phyloP scores from a whole-genome alignment of 2,329 filamentous ascomycete genomes.

The Colletotrichum sp. region DNA sequence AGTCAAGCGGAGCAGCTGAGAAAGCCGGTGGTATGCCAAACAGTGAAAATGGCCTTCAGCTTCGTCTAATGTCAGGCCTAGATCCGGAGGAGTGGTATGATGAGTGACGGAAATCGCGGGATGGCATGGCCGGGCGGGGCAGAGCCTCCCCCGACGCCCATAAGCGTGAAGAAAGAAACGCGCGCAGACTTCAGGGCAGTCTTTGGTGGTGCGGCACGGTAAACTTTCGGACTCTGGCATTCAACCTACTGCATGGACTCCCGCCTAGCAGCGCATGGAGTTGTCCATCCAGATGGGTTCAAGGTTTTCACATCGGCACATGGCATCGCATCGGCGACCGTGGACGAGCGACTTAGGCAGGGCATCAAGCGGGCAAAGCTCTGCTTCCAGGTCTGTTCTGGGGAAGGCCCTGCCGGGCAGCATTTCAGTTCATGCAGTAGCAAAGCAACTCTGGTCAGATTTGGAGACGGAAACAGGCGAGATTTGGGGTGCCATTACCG shows the following conservation, averaged over 20 bases:
- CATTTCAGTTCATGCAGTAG: background rate
- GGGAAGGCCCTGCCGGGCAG: background rate
- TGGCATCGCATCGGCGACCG: background rate
- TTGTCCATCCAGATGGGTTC: background rate
- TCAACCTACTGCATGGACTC: background rate
- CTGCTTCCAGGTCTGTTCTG: background rate
- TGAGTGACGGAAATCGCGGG: background rate
- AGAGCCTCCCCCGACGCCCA: background rate
- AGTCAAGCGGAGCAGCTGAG: background rate
- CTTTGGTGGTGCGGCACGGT: background rate
- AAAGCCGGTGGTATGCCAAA: background rate
- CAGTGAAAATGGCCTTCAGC: background rate
- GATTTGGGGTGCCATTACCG: background rate
- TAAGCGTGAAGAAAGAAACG: background rate
- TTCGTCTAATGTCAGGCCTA: conserved; percentile 6
- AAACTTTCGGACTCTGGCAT: background rate
- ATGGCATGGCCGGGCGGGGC: background rate
- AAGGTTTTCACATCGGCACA: conserved; percentile 3
- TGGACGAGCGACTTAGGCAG: background rate
- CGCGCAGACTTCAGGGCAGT: background rate
- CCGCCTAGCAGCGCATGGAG: background rate
- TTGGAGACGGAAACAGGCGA: background rate
- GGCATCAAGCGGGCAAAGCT: background rate
- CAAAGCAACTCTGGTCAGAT: background rate
- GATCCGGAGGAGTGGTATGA: conserved; percentile 3